phyloP scores from a whole-genome alignment of 306 rosid species.

The Malus fusca region DNA sequence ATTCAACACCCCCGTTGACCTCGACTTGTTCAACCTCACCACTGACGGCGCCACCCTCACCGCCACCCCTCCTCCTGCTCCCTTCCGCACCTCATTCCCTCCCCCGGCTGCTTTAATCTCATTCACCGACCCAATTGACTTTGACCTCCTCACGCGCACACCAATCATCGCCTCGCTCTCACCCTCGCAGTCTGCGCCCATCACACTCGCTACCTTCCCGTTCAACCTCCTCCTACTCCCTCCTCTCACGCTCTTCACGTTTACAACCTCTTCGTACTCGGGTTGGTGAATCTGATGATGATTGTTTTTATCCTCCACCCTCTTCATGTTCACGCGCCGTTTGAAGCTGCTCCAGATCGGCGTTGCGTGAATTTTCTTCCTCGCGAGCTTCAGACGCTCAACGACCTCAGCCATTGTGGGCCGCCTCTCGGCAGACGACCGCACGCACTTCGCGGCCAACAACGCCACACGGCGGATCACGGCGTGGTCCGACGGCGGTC shows the following conservation, averaged over 20 bases:
- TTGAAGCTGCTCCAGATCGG: conserved; percentile 38
- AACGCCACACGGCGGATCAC: conserved; percentile 40
- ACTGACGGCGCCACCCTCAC: conserved; percentile 18
- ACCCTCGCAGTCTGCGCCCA: conserved; percentile 25
- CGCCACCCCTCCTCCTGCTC: conserved; percentile 11
- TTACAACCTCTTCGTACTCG: conserved; percentile 27
- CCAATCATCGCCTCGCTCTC: not conserved
- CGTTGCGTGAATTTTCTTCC: conserved; percentile 30
- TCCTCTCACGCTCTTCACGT: not conserved
- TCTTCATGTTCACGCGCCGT: conserved; percentile 39
- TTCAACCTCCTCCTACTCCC: conserved; percentile 36
- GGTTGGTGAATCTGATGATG: not conserved
- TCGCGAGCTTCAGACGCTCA: conserved; percentile 33
- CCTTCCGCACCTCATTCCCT: conserved; percentile 18
- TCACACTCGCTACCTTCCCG: conserved; percentile 53
- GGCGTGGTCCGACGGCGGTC: conserved; percentile 31
- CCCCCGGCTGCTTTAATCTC: conserved; percentile 10
- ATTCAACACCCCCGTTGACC: conserved; percentile 48
- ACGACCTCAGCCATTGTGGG: conserved; percentile 76
- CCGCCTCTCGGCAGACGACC: conserved; percentile 60
- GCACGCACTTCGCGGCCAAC: conserved; percentile 64
- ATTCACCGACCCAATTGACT: conserved; percentile 40
- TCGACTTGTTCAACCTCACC: conserved; percentile 47
- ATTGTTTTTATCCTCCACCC: conserved; percentile 26
- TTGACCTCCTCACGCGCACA: conserved; percentile 34